Base-by-base conservation (phyloP, 306 rosid genomes). In the Argentina anserina region DNA sequence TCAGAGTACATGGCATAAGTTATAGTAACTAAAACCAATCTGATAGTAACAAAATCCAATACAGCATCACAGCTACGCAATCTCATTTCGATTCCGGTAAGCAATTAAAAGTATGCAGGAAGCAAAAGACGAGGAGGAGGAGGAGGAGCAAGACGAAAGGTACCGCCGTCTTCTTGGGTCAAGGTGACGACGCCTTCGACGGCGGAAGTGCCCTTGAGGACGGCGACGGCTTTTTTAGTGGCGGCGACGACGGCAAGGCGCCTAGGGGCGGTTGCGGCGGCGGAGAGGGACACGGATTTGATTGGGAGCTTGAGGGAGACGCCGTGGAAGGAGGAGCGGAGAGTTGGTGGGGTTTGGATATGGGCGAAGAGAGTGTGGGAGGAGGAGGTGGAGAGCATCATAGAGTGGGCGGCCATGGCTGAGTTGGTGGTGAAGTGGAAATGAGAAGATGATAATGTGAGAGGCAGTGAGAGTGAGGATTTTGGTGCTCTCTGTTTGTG, bases 181-280 rank as follows among this genome's bases (percentile, higher is more conserved):
- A 90, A 69, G 28, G 85, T 90, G 68, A 72, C 88, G 25, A 88
- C 84, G 61, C 96, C 91, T 81, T 88, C 87, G 9, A 88, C 91
- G 15, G 14, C 15, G 58, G 96, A 81, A 65, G 26, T 88, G 15
- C 96, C 93, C 82, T 84, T 86, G 84, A 90, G 90, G 69, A 90
- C 82, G n/a, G 87, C 82, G 46, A 90, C 93, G 33, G 88, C 96
- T 77, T 87, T 91, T 84, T 87, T 86, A 71, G 86, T 23, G 46
- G 89, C 87, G 53, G 92, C 87, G 60, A 84, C 74, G 67, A 86
- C 77, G 3, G 83, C 68, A 67, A 87, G 82, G 31, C 88, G 85
- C 75, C 70, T 88, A 56, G 84, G 86, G 43, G 84, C 74, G n/a
- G 69, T 26, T 65, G 87, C 55, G 2, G 86, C 55, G 2, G 86